These are phyloP conservation scores for Corymbia maculata DNA, from an alignment of 345 rosid genomes.

Conservation along the genomic window DNA sequence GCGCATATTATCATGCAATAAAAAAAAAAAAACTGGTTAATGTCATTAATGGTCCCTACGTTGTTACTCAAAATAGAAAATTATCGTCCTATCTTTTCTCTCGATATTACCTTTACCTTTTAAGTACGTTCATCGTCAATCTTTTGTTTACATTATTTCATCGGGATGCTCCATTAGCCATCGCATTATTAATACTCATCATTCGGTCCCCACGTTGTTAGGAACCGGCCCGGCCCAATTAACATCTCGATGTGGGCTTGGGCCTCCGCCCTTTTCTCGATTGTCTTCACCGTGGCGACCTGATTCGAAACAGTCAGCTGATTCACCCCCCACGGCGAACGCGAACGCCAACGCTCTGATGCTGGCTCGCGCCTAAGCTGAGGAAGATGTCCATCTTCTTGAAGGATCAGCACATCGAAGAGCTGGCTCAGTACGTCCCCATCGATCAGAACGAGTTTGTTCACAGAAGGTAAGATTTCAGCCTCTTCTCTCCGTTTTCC, in stretches of 20 bases:
- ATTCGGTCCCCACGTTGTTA: neutral
- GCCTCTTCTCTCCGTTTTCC: neutral
- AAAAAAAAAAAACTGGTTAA: too few relatives aligned
- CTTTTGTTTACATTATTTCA: neutral
- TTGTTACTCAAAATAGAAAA: too few relatives aligned
- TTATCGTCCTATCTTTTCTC: neutral
- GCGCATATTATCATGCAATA: too few relatives aligned
- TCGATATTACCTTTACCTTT: neutral
- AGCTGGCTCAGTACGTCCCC: constrained; percentile 43
- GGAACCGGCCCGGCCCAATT: neutral
- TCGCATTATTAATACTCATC: neutral
- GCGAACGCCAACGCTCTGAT: neutral
- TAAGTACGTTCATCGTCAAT: neutral
- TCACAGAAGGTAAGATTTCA: constrained; percentile 44
- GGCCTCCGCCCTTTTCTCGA: neutral
- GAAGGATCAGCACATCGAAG: constrained; percentile 45
- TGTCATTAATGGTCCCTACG: too few relatives aligned
- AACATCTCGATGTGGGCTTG: neutral
- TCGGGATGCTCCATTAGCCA: neutral
- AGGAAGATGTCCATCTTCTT: neutral
- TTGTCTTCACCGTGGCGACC: neutral
- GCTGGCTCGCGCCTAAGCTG: neutral
- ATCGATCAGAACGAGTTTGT: constrained; percentile 65
- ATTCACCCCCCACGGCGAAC: neutral
- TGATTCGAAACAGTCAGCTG: neutral